Evolutionary conservation across 1,139 yeast species (phyloP), one percentile per base, ranked within the genome.

Genomic region (Nakaseomyces bracarensis): DNA sequence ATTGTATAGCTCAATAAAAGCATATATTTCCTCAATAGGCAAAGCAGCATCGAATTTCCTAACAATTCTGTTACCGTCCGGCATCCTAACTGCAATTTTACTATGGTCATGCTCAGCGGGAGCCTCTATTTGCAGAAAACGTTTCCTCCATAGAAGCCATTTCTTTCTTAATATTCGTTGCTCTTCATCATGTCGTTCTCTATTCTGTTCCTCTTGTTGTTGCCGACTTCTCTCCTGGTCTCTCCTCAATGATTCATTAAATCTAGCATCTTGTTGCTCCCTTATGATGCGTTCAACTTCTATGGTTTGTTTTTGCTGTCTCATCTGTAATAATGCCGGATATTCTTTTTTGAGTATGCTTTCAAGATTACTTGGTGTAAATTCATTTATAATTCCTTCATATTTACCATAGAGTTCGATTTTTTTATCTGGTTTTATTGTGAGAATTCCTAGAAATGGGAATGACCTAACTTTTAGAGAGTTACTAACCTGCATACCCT

Each of bases 401-500:
- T 82, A 57, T 52, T 80, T 78, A 0, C 83, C 85, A 27, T 73
- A 71, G 0, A 82, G 74, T 1, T 84, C 74, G 65, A 80, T 77
- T 14, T 69, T 72, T 18, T 74, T 70, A 11, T 65, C 66, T 36
- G 67, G 71, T 48, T 75, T 86, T 61, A 74, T 69, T 53, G 77
- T 80, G 42, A 82, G 53, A 8, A 82, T 60, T 0, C 93, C 95
- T 33, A 85, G 63, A 57, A 84, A 83, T 9, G 98, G 98, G 55
- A 82, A 81, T 49, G 76, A 74, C 16, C 89, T 75, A 35, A 82
- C 83, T 46, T 76, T 75, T 46, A 89, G 71, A 38, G 82, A 76
- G 56, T 82, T 80, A 0, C 95, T 85, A 13, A 86, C 78, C 54
- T 86, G 95, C 55, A 77, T 81, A 1, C 93, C 85, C 61, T 91